Conservation (phyloP, 768 basidiomycete genomes). For the Pilatotrama ljubarskyi region DNA sequence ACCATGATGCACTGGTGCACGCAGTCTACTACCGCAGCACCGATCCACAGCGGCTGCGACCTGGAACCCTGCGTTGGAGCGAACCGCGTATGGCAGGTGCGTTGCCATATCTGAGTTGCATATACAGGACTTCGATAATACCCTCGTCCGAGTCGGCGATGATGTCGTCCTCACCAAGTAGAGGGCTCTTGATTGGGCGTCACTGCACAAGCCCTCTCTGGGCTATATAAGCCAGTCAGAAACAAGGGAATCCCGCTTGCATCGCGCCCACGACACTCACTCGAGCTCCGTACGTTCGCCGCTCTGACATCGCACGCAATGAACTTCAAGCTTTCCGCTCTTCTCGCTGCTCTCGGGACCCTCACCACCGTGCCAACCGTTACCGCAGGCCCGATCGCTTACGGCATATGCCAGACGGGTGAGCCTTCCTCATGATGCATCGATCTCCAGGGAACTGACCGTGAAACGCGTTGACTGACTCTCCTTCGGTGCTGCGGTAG, state of each 20-base stretch:
- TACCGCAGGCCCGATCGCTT: constrained; percentile 38
- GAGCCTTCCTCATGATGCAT: constrained; percentile 23
- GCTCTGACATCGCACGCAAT: constrained; percentile 9
- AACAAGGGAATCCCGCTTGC: background rate
- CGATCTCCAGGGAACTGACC: background rate
- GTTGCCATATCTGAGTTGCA: background rate
- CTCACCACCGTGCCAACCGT: constrained; percentile 1
- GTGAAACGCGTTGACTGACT: no score
- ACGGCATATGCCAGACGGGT: constrained; percentile 45
- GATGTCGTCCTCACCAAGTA: no score
- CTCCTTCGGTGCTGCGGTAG: constrained; percentile 12
- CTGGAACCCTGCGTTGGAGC: background rate
- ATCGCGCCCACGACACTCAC: background rate
- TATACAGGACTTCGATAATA: background rate
- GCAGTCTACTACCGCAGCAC: background rate
- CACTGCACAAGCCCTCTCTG: no score
- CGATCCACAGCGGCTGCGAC: background rate
- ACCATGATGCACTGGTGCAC: no score
- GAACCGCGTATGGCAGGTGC: background rate
- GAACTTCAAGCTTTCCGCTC: constrained; percentile 2
- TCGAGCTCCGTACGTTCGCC: background rate
- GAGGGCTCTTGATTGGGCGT: no score
- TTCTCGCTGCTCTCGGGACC: constrained; percentile 1
- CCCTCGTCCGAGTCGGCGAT: no score
- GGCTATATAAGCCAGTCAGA: no score